Evolutionary conservation across 257 asterid species (phyloP), one percentile per base, ranked within the genome.

Genomic region (Primulina huaijiensis): DNA sequence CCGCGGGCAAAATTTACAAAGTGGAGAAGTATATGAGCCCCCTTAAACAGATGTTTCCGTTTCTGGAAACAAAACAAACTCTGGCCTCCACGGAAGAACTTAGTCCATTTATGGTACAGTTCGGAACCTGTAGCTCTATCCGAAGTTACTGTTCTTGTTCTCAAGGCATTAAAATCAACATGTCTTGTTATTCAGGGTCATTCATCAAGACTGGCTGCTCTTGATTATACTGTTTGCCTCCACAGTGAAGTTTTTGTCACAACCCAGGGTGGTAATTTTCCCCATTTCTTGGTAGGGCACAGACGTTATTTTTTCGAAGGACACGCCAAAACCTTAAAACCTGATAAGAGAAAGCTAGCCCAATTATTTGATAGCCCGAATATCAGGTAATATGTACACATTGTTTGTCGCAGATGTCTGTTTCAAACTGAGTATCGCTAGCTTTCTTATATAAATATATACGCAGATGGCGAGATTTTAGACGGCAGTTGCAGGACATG

Each of bases 211-310:
- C 76, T 94, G 84, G 99, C 99, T 37, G 99, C 99, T 60, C 89
- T 94, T 6, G 99, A 94, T 85, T 94, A 94, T 71, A 94, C 99
- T 0, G 97, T 91, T 76, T 94, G 99, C 85, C 95, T 94, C 76
- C 90, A 89, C 69, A 91, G 97, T 70, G 97, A 94, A 82, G 97
- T 84, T 65, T 94, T 94, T 65, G 90, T 89, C 55, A 91, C 97
- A 1, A 94, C 99, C 21, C 99, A 94, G 30, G 99, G 99, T 25
- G 99, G 97, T 75, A 94, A 94, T 72, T 94, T 94, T 62, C 99
- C 99, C 33, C 99, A 94, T 85, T 94, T 94, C 89, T 82, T 91
- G 93, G 89, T 88, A 50, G 99, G 99, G 37, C 99, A 94, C 76
- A 80, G 99, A 71, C 96, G 97, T 31, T 94, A 94, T 77, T 79